Evolutionary conservation across 1,284 basidiomycete genomes (phyloP).

Genomic region (Leccinum subrobustum): DNA sequence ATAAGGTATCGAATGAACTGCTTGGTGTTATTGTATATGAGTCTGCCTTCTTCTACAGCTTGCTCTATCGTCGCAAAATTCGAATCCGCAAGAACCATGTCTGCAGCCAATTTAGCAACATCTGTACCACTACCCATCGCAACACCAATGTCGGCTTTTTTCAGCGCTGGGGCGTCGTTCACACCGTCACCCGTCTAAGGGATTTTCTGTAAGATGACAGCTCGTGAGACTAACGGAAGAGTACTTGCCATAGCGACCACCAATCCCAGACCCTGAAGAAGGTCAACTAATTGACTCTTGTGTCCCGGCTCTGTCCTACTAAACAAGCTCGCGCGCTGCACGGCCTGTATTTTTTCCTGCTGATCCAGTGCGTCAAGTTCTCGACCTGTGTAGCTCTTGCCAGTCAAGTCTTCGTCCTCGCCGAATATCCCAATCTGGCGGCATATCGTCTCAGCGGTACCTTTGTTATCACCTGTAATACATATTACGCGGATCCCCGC

Average conservation of each 20-base stretch:
- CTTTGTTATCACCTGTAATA: constrained; percentile 98
- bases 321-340: constrained; percentile 87
- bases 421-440: constrained; percentile 93
- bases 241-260: constrained; percentile 93
- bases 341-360: constrained; percentile 82
- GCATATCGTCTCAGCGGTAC: constrained; percentile 97
- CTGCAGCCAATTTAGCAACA: constrained; percentile 96
- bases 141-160: constrained; percentile 97
- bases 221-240: constrained; percentile 12
- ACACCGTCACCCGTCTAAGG: constrained; percentile 89
- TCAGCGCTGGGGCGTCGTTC: constrained; percentile 95
- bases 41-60: constrained; percentile 94
- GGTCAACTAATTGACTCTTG: constrained; percentile 93
- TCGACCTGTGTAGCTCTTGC: constrained; percentile 92
- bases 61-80: constrained; percentile 92
- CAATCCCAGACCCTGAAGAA: constrained; percentile 88
- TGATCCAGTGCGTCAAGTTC: constrained; percentile 85
- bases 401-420: constrained; percentile 77
- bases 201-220: constrained; percentile 12
- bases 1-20: constrained; percentile 96
- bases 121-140: constrained; percentile 99
- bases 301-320: constrained; percentile 93
- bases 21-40: constrained; percentile 99
- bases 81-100: constrained; percentile 91
- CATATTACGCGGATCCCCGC: constrained; percentile 97